Conservation (phyloP, 331 rosid genomes). For the Rosa hybrid region DNA sequence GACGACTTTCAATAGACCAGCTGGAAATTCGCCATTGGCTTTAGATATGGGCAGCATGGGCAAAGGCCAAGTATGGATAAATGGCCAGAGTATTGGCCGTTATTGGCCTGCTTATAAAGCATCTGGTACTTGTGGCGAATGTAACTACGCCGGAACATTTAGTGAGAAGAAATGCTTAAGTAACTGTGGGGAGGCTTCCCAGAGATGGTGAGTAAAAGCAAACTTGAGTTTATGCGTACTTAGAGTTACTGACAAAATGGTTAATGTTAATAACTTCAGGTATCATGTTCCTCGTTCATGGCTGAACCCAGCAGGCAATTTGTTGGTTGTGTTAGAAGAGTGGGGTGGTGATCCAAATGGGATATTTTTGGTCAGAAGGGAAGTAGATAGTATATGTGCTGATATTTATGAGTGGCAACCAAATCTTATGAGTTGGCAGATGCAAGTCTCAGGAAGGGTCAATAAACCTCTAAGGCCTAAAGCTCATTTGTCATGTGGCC, state of each 20-base stretch:
- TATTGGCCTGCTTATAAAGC: slow-evolving; percentile 93
- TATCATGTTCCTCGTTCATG: slow-evolving; percentile 95
- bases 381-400: slow-evolving; percentile 76
- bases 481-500: slow-evolving; percentile 78
- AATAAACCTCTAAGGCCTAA: slow-evolving; percentile 57
- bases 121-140: slow-evolving; percentile 66
- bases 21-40: slow-evolving; percentile 81
- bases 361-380: slow-evolving; percentile 75
- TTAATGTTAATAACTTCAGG: slow-evolving; percentile 49
- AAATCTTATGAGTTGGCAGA: slow-evolving; percentile 53
- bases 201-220: slow-evolving; percentile 69
- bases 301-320: slow-evolving; percentile 77
- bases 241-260: slow-evolving; percentile 21
- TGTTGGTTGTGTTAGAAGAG: slow-evolving; percentile 86
- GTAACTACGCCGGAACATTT: slow-evolving; percentile 73
- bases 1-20: slow-evolving; percentile 80
- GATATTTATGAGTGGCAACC: slow-evolving; percentile 92
- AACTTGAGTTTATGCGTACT: not conserved
- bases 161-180: slow-evolving; percentile 62
- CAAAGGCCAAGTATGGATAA: slow-evolving; percentile 92
- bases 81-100: slow-evolving; percentile 77
- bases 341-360: slow-evolving; percentile 84
- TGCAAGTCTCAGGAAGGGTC: slow-evolving; percentile 67
- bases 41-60: slow-evolving; percentile 92
- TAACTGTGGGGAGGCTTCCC: slow-evolving; percentile 85